A percentile compares a stretch with the other conserved stretches of the same genome.
These are phyloP conservation scores for Citrus hindsii DNA, from an alignment of 345 rosid species.

Conservation along the genomic window DNA sequence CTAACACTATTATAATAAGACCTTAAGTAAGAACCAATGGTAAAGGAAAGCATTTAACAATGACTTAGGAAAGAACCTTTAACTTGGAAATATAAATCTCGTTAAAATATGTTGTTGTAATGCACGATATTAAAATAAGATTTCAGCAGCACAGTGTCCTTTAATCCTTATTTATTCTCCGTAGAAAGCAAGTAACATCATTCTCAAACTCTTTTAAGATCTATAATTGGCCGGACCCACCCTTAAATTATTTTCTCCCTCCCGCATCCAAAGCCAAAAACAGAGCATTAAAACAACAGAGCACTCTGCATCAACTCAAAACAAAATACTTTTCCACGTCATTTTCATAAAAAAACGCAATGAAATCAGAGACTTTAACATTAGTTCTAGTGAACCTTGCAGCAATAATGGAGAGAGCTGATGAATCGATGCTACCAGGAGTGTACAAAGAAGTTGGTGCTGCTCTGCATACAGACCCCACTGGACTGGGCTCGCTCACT, in stretches of 20 bases:
- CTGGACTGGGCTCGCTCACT: constrained; percentile 57
- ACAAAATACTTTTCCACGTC: neutral
- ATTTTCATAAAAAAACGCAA: neutral
- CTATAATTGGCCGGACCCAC: neutral
- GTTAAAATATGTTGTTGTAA: neutral
- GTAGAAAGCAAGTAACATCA: neutral
- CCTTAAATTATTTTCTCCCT: neutral
- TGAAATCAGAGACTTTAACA: constrained; percentile 52
- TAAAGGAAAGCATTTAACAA: too few relatives aligned
- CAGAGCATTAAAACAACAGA: too few relatives aligned
- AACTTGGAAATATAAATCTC: neutral
- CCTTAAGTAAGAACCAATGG: too few relatives aligned
- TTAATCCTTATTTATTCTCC: neutral
- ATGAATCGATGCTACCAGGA: constrained; percentile 62
- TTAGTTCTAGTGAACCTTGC: constrained; percentile 35
- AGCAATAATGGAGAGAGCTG: constrained; percentile 54
- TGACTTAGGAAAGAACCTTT: neutral
- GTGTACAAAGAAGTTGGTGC: constrained; percentile 69
- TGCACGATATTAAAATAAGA: neutral
- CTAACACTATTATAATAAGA: too few relatives aligned
- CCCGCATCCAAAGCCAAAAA: too few relatives aligned
- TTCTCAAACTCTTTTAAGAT: neutral
- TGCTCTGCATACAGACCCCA: constrained; percentile 53
- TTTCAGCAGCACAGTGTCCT: neutral
- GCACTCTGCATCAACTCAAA: too few relatives aligned